These are phyloP conservation scores for Fragilariopsis cylindrus DNA, from an alignment of 108 stramenopile genomes.

Conservation along the genomic window DNA sequence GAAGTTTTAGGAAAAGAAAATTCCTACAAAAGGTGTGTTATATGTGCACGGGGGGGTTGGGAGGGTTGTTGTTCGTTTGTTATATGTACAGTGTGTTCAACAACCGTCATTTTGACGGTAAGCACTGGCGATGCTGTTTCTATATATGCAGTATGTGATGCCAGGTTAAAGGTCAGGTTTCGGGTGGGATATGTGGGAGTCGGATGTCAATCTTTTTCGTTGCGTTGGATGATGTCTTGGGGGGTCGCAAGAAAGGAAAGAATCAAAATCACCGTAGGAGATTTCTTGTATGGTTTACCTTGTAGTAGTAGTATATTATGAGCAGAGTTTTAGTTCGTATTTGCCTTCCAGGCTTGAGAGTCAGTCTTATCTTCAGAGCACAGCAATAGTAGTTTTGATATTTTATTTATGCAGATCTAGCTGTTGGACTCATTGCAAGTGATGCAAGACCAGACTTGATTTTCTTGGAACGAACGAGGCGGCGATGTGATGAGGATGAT, in stretches of 20 bases:
- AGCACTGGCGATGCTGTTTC: constrained; percentile 1
- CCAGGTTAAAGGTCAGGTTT: neutral
- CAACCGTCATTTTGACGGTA: neutral
- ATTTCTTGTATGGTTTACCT: too few species aligned
- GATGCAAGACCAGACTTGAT: constrained; percentile 37
- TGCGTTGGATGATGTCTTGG: too few species aligned
- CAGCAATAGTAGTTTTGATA: neutral
- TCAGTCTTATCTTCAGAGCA: too few species aligned
- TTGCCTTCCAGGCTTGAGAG: too few species aligned
- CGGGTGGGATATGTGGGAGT: too few species aligned
- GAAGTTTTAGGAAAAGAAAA: neutral
- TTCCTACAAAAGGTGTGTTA: constrained; percentile 10
- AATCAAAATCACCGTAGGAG: too few species aligned
- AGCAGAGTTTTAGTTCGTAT: too few species aligned
- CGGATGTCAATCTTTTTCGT: too few species aligned
- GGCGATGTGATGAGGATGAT: constrained; percentile 1
- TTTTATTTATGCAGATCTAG: constrained; percentile 1
- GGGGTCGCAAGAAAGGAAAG: too few species aligned
- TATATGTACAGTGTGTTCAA: constrained; percentile 15
- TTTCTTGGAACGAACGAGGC: constrained; percentile 35
- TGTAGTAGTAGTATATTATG: too few species aligned
- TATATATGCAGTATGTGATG: constrained; percentile 10
- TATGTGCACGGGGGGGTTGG: neutral
- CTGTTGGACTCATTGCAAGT: constrained; percentile 16
- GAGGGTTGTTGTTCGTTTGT: neutral